Percentiles rank a stretch among this genome's conserved stretches.
phyloP scores from a whole-genome alignment of 257 asterid genomes.

The Solanum megistacrolobum region DNA sequence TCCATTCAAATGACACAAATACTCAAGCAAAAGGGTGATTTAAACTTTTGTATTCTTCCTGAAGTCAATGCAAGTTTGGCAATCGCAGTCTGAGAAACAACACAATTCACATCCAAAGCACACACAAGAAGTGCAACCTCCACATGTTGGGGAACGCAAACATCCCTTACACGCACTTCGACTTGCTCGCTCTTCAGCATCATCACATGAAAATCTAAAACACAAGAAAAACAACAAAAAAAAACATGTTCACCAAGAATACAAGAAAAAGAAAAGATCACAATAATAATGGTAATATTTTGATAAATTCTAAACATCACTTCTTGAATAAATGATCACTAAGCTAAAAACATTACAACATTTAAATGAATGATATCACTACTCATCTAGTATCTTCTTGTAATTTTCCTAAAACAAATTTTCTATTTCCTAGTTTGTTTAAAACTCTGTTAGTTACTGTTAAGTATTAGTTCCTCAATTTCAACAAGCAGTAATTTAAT shows the following conservation, averaged over 20 bases:
- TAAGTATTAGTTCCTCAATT: too few species aligned
- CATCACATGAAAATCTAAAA: constrained; percentile 32
- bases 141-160: constrained; percentile 31
- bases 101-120: constrained; percentile 44
- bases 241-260: background rate
- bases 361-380: background rate
- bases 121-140: constrained; percentile 45
- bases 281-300: too few species aligned
- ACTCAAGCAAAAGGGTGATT: background rate
- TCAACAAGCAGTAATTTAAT: too few species aligned
- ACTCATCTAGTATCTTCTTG: background rate
- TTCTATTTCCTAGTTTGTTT: too few species aligned
- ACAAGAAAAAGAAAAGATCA: background rate
- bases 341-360: too few species aligned
- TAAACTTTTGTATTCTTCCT: constrained; percentile 20
- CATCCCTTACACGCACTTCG: constrained; percentile 38
- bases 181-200: constrained; percentile 43
- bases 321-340: too few species aligned
- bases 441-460: too few species aligned
- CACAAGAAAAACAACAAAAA: background rate
- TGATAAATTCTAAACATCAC: too few species aligned
- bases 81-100: constrained; percentile 31
- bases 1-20: background rate
- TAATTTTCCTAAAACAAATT: background rate
- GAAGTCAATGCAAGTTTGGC: constrained; percentile 45